A percentile compares a stretch with the other conserved stretches of the same genome.
Evolutionary conservation across 495 filamentous ascomycete species (phyloP).

Genomic region (Aspergillus cavernicola): DNA sequence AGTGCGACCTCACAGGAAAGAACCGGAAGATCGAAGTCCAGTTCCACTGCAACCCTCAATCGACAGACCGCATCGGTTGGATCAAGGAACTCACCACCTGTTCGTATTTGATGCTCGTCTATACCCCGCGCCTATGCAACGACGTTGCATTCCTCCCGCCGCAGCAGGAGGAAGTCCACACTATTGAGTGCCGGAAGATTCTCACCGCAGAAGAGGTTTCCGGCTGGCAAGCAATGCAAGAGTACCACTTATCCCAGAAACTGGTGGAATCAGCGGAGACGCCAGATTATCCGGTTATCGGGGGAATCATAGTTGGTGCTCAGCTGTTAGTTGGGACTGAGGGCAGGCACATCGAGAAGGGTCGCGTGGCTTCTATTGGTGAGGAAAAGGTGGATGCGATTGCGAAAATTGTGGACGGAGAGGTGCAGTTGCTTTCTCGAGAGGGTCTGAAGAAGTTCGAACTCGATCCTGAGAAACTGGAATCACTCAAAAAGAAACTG

Average conservation of each 20-base stretch:
- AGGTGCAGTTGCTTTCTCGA: conserved; percentile 48
- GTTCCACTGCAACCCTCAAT: conserved; percentile 88
- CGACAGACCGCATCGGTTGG: conserved; percentile 79
- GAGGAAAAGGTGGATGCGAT: conserved; percentile 50
- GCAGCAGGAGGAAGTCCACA: conserved; percentile 70
- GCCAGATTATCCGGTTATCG: conserved; percentile 45
- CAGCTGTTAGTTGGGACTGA: conserved; percentile 53
- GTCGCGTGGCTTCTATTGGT: conserved; percentile 35
- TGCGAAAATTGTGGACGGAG: conserved; percentile 53
- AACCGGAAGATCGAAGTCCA: conserved; percentile 83
- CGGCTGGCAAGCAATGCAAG: conserved; percentile 55
- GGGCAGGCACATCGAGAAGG: conserved; percentile 54
- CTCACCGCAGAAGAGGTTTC: conserved; percentile 53
- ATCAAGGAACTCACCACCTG: conserved; percentile 96
- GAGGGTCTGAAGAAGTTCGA: conserved; percentile 66
- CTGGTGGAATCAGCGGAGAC: conserved; percentile 31
- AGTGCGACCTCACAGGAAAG: conserved; percentile 86
- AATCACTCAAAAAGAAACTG: conserved; percentile 57
- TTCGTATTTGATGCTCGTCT: conserved; percentile 90
- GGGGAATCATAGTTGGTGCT: conserved; percentile 58
- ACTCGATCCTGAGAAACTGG: conserved; percentile 64
- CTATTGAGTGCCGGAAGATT: conserved; percentile 74
- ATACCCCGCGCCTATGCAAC: conserved; percentile 88
- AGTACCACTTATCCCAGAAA: conserved; percentile 33
- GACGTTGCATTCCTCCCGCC: conserved; percentile 90